phyloP scores from a whole-genome alignment of 345 rosid species.

The Anastatica hierochuntica region DNA sequence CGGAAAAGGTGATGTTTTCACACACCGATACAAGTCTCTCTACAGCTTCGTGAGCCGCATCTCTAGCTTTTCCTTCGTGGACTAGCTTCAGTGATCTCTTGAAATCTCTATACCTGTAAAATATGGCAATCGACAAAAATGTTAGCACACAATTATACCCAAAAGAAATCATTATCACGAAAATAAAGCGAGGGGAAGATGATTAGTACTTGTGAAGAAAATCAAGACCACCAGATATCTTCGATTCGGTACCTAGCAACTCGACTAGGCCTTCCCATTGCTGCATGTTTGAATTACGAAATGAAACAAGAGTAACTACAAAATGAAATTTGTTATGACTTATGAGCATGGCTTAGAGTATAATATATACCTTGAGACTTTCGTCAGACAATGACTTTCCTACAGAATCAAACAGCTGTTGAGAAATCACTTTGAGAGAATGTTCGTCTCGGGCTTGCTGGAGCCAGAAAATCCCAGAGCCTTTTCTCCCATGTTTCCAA shows the following conservation, averaged over 20 bases:
- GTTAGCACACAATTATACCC: not conserved
- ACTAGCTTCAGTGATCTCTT: conserved; percentile 67
- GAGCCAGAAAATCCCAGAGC: conserved; percentile 84
- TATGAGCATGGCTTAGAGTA: not conserved
- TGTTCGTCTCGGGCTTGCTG: conserved; percentile 76
- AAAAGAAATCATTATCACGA: not conserved
- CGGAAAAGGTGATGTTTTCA: not conserved
- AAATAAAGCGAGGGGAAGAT: not conserved
- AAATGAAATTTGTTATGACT: not conserved
- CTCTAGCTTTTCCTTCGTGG: conserved; percentile 44
- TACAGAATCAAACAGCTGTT: conserved; percentile 79
- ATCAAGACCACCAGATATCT: conserved; percentile 78
- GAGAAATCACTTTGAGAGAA: conserved; percentile 69
- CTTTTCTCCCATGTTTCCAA: conserved; percentile 96
- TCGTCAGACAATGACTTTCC: conserved; percentile 90
- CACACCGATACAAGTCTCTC: conserved; percentile 73
- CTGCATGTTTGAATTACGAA: conserved; percentile 32
- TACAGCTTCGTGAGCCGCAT: conserved; percentile 55
- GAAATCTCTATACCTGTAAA: conserved; percentile 79
- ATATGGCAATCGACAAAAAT: conserved; percentile 1
- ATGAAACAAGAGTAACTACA: not conserved
- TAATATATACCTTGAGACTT: conserved; percentile 58
- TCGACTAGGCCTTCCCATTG: conserved; percentile 96
- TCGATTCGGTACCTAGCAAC: conserved; percentile 72
- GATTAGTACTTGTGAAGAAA: conserved; percentile 73